These are phyloP conservation scores for Trichosporon ovoides DNA, from an alignment of 1,284 basidiomycete genomes.

Conservation along the genomic window DNA sequence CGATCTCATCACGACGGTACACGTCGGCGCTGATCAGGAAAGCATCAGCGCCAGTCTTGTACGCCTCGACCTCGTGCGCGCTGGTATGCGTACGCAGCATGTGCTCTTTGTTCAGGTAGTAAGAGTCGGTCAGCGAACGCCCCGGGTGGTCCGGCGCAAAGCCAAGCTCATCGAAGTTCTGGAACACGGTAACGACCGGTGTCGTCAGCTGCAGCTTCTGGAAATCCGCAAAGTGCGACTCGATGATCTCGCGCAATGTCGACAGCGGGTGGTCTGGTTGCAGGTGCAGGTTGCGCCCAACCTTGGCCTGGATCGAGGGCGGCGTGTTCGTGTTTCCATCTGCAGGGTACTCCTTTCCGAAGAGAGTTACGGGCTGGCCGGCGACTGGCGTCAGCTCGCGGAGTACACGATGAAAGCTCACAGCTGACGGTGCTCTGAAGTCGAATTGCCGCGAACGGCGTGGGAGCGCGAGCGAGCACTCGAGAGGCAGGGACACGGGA, in stretches of 20 bases:
- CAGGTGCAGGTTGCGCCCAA: conserved; percentile 66
- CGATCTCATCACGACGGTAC: conserved; percentile 96
- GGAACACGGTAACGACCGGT: conserved; percentile 79
- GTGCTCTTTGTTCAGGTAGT: conserved; percentile 83
- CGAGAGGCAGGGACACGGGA: neutral
- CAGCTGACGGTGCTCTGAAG: neutral
- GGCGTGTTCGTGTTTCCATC: conserved; percentile 84
- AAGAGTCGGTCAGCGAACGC: conserved; percentile 81
- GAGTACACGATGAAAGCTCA: neutral
- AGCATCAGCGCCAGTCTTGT: conserved; percentile 64
- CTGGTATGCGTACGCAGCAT: conserved; percentile 98
- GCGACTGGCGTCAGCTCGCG: neutral
- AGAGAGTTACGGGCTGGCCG: conserved; percentile 27
- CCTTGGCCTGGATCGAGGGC: conserved; percentile 72
- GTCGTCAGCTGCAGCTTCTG: conserved; percentile 58
- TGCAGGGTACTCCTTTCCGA: conserved; percentile 55
- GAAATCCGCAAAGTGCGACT: conserved; percentile 64
- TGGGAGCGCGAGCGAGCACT: neutral
- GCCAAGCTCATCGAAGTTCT: conserved; percentile 96
- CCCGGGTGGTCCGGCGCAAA: conserved; percentile 93
- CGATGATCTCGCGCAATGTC: conserved; percentile 78
- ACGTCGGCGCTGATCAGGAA: conserved; percentile 98
- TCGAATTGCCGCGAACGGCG: neutral
- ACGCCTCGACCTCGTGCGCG: conserved; percentile 93
- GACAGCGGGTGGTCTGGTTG: conserved; percentile 75